Evolutionary conservation across 192 early-diverging fungal genomes (phyloP).

Genomic region (Dissophora globulifera): DNA sequence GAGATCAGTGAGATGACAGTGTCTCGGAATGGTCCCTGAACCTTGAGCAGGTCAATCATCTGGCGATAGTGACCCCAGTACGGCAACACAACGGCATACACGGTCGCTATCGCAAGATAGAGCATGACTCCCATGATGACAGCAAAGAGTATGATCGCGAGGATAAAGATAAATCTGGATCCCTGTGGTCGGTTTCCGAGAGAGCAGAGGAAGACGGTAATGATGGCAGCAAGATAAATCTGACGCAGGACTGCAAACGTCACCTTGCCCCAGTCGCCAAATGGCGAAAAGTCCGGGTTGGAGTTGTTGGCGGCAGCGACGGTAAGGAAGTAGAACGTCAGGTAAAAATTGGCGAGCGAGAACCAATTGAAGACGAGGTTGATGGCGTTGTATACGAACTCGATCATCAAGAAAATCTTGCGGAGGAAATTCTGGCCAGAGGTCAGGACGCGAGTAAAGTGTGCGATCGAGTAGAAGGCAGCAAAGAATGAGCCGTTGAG

Average conservation of each 20-base stretch:
- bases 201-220: conserved; percentile 83
- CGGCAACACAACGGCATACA: conserved; percentile 58
- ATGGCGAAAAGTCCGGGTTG: conserved; percentile 46
- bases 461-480: conserved; percentile 78
- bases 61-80: conserved; percentile 16
- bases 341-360: conserved; percentile 79
- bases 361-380: conserved; percentile 90
- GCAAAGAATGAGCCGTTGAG: conserved; percentile 94
- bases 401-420: conserved; percentile 73
- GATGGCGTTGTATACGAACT: conserved; percentile 85
- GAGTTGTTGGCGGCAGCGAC: conserved; percentile 9
- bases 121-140: conserved; percentile 84
- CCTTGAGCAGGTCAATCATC: conserved; percentile 44
- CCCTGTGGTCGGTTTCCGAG: conserved; percentile 94
- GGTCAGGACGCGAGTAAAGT: conserved; percentile 77
- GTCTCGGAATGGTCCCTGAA: conserved; percentile 69
- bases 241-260: conserved; percentile 74
- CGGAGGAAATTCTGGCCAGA: conserved; percentile 75
- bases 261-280: conserved; percentile 65
- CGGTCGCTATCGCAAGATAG: conserved; percentile 74
- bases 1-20: conserved; percentile 81
- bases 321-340: conserved; percentile 82
- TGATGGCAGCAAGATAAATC: conserved; percentile 81
- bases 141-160: conserved; percentile 79
- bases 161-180: conserved; percentile 74